phyloP scores from a whole-genome alignment of 192 early-diverging fungal species.

The Entophlyctis helioformis region DNA sequence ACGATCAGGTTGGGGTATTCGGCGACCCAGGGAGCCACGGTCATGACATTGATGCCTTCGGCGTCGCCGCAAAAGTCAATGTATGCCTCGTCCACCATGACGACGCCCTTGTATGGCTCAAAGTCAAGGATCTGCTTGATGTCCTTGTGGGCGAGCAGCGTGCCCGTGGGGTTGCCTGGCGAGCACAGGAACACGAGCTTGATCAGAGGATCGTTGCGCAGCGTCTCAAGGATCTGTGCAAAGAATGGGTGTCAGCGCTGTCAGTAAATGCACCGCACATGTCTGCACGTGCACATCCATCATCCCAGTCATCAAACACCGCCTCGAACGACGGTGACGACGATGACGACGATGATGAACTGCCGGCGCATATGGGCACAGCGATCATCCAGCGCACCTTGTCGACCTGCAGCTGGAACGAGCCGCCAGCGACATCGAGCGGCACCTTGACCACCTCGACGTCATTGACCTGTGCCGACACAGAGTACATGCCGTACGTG shows the following conservation, averaged over 20 bases:
- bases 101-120: constrained; percentile 60
- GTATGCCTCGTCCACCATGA: constrained; percentile 97
- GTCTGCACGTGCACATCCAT: background rate
- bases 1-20: constrained; percentile 91
- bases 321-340: no score
- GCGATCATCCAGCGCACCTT: no score
- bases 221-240: constrained; percentile 45
- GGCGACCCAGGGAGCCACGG: constrained; percentile 62
- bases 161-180: constrained; percentile 98
- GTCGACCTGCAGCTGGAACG: constrained; percentile 54
- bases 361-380: no score
- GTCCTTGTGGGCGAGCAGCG: constrained; percentile 55
- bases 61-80: constrained; percentile 76
- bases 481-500: constrained; percentile 98
- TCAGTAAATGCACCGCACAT: constrained; percentile 1
- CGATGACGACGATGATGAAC: no score
- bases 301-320: no score
- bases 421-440: constrained; percentile 58
- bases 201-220: constrained; percentile 61
- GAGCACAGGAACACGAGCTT: constrained; percentile 94
- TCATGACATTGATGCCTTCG: constrained; percentile 47
- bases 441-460: constrained; percentile 77
- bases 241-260: constrained; percentile 3
- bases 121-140: constrained; percentile 56
- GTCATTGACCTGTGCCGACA: constrained; percentile 90